Evolutionary conservation across 192 early-diverging fungal species (phyloP).

Genomic region (Backusella westeae): DNA sequence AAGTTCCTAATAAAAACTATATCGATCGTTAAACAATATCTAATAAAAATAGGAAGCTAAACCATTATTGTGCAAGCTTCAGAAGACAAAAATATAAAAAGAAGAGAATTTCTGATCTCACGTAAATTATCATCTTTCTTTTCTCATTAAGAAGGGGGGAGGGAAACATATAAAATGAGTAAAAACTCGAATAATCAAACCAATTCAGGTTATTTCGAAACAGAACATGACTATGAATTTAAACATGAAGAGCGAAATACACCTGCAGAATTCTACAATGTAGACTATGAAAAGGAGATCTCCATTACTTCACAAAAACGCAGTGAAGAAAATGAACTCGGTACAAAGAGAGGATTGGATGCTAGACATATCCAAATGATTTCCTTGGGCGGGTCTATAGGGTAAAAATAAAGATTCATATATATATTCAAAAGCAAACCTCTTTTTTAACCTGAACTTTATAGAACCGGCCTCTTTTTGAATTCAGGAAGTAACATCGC

Average conservation of each 20-base stretch:
- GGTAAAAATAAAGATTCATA: not conserved
- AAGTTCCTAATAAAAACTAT: no score
- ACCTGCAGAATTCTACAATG: not conserved
- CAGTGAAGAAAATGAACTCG: not conserved
- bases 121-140: not conserved
- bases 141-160: not conserved
- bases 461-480: constrained; percentile 69
- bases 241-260: not conserved
- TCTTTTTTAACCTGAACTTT: not conserved
- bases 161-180: no score
- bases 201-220: not conserved
- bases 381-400: constrained; percentile 30
- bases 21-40: no score
- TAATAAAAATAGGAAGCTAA: no score
- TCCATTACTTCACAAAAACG: not conserved
- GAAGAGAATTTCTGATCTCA: no score
- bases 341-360: constrained; percentile 17
- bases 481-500: constrained; percentile 69
- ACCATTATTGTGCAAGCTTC: no score
- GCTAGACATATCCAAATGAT: constrained; percentile 37
- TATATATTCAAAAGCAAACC: not conserved
- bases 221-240: not conserved
- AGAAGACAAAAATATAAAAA: no score
- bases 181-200: not conserved
- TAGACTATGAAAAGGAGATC: not conserved